phyloP scores from a whole-genome alignment of 306 rosid genomes.

The Morella rubra region DNA sequence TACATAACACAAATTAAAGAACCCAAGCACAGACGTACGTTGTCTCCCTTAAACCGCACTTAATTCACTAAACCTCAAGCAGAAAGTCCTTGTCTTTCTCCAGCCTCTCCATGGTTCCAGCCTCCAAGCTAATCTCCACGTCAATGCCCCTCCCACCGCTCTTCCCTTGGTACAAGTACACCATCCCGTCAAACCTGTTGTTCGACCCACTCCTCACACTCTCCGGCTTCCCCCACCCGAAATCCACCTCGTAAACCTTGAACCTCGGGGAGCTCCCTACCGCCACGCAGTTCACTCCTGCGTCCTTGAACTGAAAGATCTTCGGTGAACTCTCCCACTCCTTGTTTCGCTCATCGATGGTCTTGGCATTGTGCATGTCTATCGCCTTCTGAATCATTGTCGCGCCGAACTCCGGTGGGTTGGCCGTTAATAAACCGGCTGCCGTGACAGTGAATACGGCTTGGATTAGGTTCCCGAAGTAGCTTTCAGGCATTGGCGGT shows the following conservation, averaged over 20 bases:
- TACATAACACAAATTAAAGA: too few relatives aligned
- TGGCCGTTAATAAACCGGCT: slow-evolving; percentile 46
- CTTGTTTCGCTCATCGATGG: slow-evolving; percentile 63
- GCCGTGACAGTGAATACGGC: slow-evolving; percentile 80
- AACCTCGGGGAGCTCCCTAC: slow-evolving; percentile 98
- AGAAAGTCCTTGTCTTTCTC: slow-evolving; percentile 76
- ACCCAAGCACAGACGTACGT: too few relatives aligned
- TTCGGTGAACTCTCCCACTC: slow-evolving; percentile 91
- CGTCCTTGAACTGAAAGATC: slow-evolving; percentile 84
- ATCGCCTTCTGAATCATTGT: slow-evolving; percentile 67
- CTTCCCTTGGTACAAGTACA: slow-evolving; percentile 82
- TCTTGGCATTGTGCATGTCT: slow-evolving; percentile 51
- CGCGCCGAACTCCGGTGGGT: slow-evolving; percentile 69
- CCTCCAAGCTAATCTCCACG: slow-evolving; percentile 76
- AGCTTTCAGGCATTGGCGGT: slow-evolving; percentile 83
- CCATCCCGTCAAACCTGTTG: slow-evolving; percentile 90
- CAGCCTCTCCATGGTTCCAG: slow-evolving; percentile 65
- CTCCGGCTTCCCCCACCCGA: slow-evolving; percentile 88
- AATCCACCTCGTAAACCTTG: slow-evolving; percentile 85
- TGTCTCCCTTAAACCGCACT: not conserved
- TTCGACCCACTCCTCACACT: slow-evolving; percentile 87
- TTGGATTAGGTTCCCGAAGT: slow-evolving; percentile 90
- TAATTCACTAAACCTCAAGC: slow-evolving; percentile 32
- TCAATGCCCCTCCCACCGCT: slow-evolving; percentile 91
- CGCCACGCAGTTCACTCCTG: slow-evolving; percentile 91